Conservation (phyloP, 495 filamentous ascomycete species). For the Viridothelium virens region DNA sequence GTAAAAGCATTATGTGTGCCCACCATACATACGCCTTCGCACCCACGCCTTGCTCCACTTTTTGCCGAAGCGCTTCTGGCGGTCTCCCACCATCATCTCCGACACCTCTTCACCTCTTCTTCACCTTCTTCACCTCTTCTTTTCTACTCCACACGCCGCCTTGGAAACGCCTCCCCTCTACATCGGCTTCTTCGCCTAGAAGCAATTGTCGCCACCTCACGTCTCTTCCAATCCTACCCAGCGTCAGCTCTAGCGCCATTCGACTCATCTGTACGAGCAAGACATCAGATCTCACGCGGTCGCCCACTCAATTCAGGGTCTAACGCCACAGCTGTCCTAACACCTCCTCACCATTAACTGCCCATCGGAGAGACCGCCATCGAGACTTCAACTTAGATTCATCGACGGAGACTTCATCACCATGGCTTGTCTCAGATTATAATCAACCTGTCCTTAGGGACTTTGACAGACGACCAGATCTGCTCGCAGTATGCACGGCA, state of each 20-base stretch:
- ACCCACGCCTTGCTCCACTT: not conserved
- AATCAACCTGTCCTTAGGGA: not conserved
- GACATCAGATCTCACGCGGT: no score
- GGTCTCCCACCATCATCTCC: constrained; percentile 5
- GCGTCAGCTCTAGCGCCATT: no score
- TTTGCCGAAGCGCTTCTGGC: not conserved
- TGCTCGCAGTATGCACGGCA: not conserved
- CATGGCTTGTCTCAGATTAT: not conserved
- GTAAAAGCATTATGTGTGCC: no score
- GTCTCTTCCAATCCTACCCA: no score
- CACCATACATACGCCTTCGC: not conserved
- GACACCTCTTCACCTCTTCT: not conserved
- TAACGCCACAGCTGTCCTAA: no score
- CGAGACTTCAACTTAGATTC: not conserved
- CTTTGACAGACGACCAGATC: not conserved
- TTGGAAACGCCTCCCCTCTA: no score
- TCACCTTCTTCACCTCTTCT: not conserved
- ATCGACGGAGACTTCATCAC: not conserved
- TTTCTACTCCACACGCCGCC: not conserved
- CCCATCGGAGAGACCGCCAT: not conserved
- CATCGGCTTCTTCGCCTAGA: no score
- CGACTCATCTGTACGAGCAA: no score
- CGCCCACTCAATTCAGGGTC: no score
- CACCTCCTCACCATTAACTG: no score
- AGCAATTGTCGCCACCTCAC: no score